Evolutionary conservation across 768 basidiomycete genomes (phyloP).

Genomic region (Suillus americanus): DNA sequence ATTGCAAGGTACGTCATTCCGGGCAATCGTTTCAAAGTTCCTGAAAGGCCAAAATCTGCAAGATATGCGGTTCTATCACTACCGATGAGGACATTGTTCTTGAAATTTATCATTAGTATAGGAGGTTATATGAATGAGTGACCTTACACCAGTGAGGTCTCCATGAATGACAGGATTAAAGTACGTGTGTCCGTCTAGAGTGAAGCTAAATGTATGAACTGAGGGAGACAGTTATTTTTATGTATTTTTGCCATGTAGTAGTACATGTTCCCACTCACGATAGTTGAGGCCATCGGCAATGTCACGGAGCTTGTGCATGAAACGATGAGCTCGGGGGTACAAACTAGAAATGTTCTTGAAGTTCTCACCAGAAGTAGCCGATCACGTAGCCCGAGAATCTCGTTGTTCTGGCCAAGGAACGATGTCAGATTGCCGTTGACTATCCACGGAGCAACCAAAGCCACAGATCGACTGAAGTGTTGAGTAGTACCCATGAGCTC

Average conservation of each 20-base stretch:
- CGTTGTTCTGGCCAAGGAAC: constrained; percentile 10
- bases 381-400: constrained; percentile 8
- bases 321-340: not conserved
- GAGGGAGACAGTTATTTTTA: not conserved
- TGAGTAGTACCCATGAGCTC: constrained; percentile 15
- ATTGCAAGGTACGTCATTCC: constrained; percentile 13
- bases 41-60: constrained; percentile 47
- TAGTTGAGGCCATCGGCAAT: constrained; percentile 1
- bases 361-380: constrained; percentile 17
- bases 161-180: not conserved
- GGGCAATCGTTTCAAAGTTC: constrained; percentile 33
- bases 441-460: constrained; percentile 22
- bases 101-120: not conserved
- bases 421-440: constrained; percentile 13
- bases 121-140: not conserved
- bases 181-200: not conserved
- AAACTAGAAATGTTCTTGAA: not conserved
- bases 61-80: constrained; percentile 36
- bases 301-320: not conserved
- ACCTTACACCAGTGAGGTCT: constrained; percentile 10
- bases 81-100: constrained; percentile 32
- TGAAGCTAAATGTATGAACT: not conserved
- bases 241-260: not conserved
- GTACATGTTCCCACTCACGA: not conserved
- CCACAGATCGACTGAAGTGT: constrained; percentile 17